These are phyloP conservation scores for Lophiostoma macrostomum DNA, from an alignment of 495 filamentous ascomycete genomes.

Conservation along the genomic window DNA sequence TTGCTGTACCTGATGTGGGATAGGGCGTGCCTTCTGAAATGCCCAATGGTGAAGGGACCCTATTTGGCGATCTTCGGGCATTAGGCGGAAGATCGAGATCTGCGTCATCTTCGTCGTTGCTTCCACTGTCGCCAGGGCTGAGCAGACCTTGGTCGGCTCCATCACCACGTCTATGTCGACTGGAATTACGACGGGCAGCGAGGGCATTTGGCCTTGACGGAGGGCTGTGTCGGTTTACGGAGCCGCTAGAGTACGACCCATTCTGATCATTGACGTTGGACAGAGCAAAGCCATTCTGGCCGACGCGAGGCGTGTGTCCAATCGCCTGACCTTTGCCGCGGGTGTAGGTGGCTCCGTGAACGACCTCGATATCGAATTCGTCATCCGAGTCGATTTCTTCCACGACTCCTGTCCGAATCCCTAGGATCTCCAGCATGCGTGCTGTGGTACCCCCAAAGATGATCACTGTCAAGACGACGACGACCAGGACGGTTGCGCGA, in stretches of 20 bases:
- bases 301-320: constrained; percentile 68
- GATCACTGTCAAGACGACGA: constrained; percentile 95
- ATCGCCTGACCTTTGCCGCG: constrained; percentile 60
- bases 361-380: constrained; percentile 94
- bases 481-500: constrained; percentile 89
- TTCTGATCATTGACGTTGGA: constrained; percentile 42
- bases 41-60: constrained; percentile 29
- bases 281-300: constrained; percentile 55
- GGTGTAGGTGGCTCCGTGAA: constrained; percentile 68
- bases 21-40: constrained; percentile 24
- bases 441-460: constrained; percentile 98
- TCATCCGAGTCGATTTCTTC: constrained; percentile 97
- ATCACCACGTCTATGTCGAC: constrained; percentile 40
- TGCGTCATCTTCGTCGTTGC: constrained; percentile 57
- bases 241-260: constrained; percentile 55
- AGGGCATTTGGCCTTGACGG: constrained; percentile 49
- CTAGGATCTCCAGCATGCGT: constrained; percentile 95
- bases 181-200: constrained; percentile 51
- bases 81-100: constrained; percentile 51
- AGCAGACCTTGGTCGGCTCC: constrained; percentile 68
- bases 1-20: constrained; percentile 36
- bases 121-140: constrained; percentile 53
- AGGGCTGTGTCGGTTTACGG: constrained; percentile 42
- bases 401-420: constrained; percentile 90
- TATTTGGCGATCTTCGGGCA: constrained; percentile 35